phyloP scores from a whole-genome alignment of 73 alveolate genomes.

The Tetrahymena elliotti region DNA sequence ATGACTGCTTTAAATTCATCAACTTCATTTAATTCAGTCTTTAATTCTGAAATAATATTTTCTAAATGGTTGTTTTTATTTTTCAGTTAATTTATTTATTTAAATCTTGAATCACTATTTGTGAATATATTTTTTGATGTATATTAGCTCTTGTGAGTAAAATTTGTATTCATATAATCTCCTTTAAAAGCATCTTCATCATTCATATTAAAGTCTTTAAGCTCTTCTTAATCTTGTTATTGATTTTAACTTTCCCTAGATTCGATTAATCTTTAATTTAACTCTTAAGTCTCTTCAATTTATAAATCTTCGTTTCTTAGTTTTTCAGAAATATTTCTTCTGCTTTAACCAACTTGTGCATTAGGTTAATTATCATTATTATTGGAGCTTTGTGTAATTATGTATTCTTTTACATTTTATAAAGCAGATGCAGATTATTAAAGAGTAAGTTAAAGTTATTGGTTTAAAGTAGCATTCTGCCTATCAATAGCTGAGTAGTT shows the following conservation, averaged over 20 bases:
- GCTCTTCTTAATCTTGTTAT: background rate
- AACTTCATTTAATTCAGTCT: background rate
- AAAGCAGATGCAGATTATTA: background rate
- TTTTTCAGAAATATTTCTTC: background rate
- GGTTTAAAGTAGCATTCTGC: background rate
- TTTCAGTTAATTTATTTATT: background rate
- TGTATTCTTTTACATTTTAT: background rate
- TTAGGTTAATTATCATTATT: too few species aligned
- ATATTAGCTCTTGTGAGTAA: background rate
- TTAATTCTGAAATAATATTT: background rate
- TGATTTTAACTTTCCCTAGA: background rate
- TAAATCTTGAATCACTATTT: background rate
- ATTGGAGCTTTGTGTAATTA: background rate
- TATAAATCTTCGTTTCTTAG: background rate
- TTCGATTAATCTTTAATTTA: background rate
- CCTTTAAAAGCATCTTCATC: background rate
- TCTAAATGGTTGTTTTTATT: background rate
- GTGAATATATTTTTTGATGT: background rate
- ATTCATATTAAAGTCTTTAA: background rate
- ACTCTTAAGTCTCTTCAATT: background rate
- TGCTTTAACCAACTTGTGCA: background rate
- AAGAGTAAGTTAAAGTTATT: background rate
- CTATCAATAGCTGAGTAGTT: background rate
- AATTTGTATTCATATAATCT: background rate
- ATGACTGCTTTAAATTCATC: background rate